A percentile compares a stretch with the other conserved stretches of the same genome.
Evolutionary conservation across 352 stramenopile species (phyloP).

Genomic region (Phytopythium boreale): DNA sequence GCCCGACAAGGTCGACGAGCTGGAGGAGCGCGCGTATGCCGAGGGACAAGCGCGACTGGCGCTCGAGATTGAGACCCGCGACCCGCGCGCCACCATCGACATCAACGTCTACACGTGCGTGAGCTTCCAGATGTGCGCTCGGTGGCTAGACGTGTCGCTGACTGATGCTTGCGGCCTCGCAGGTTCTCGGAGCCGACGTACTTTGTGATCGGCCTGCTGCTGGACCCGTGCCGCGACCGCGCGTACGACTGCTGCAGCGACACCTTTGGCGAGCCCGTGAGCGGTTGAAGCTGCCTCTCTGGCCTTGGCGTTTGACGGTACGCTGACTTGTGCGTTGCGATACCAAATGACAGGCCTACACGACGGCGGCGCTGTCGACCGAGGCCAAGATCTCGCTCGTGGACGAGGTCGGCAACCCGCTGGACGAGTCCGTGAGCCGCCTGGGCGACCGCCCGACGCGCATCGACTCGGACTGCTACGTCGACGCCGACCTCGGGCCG

Average conservation of each 20-base stretch:
- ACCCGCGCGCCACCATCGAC: conserved; percentile 45
- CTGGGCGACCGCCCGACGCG: conserved; percentile 63
- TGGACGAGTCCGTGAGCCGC: conserved; percentile 60
- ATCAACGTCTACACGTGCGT: conserved; percentile 66
- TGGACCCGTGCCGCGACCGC: conserved; percentile 73
- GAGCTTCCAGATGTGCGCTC: not conserved
- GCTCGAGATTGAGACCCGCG: conserved; percentile 32
- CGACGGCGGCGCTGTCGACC: conserved; percentile 21
- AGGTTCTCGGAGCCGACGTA: conserved; percentile 53
- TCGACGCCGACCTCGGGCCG: conserved; percentile 41
- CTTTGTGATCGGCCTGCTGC: conserved; percentile 76
- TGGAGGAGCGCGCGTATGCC: conserved; percentile 50
- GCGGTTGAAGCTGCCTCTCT: not conserved
- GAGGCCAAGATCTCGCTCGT: conserved; percentile 67
- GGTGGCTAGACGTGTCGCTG: not conserved
- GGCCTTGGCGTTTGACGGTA: not conserved
- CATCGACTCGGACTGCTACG: conserved; percentile 74
- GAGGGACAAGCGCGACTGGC: conserved; percentile 42
- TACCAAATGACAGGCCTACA: conserved; percentile 32
- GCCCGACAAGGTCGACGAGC: conserved; percentile 64
- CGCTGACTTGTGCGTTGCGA: too few relatives aligned
- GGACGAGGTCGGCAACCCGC: conserved; percentile 54
- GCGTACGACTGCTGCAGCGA: conserved; percentile 68
- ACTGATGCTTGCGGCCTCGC: not conserved
- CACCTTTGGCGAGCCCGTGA: conserved; percentile 73